A percentile compares a stretch with the other conserved stretches of the same genome.
Conservation (phyloP, 1,139 yeast species). For the Debaryomyces fabryi region DNA sequence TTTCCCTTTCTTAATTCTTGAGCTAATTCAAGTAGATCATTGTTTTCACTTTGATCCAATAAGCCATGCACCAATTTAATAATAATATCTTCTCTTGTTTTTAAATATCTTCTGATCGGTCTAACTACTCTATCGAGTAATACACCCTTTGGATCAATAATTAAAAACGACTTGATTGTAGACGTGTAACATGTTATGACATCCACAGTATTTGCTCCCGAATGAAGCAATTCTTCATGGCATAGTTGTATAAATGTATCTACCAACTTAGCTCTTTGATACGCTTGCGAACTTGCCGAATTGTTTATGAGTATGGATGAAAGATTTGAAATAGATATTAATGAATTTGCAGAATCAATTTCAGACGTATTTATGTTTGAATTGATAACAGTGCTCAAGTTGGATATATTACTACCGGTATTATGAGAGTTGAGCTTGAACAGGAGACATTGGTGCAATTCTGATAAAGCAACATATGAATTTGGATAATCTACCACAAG, state of each 20-base stretch:
- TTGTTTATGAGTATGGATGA: conserved; percentile 19
- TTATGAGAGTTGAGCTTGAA: conserved; percentile 18
- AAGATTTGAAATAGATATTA: conserved; percentile 19
- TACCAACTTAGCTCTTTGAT: conserved; percentile 57
- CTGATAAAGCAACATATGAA: conserved; percentile 62
- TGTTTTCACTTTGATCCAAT: conserved; percentile 48
- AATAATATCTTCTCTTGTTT: conserved; percentile 75
- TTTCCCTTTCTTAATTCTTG: conserved; percentile 45
- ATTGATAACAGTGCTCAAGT: conserved; percentile 2
- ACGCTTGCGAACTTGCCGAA: conserved; percentile 29
- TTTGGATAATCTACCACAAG: conserved; percentile 62
- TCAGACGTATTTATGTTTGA: conserved; percentile 8
- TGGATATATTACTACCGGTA: background rate
- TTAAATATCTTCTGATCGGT: conserved; percentile 69
- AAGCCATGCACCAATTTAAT: conserved; percentile 72
- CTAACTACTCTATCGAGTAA: conserved; percentile 74
- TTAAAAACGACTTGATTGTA: conserved; percentile 70
- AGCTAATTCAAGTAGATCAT: conserved; percentile 53
- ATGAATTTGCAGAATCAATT: conserved; percentile 11
- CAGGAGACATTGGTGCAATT: conserved; percentile 55
- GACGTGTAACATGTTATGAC: conserved; percentile 71
- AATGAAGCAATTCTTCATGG: conserved; percentile 60
- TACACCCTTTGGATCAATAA: conserved; percentile 89
- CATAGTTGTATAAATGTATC: conserved; percentile 56
- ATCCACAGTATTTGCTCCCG: conserved; percentile 81